These are phyloP conservation scores for Penicillium sp. DNA, from an alignment of 2,329 filamentous ascomycete genomes.

Conservation along the genomic window DNA sequence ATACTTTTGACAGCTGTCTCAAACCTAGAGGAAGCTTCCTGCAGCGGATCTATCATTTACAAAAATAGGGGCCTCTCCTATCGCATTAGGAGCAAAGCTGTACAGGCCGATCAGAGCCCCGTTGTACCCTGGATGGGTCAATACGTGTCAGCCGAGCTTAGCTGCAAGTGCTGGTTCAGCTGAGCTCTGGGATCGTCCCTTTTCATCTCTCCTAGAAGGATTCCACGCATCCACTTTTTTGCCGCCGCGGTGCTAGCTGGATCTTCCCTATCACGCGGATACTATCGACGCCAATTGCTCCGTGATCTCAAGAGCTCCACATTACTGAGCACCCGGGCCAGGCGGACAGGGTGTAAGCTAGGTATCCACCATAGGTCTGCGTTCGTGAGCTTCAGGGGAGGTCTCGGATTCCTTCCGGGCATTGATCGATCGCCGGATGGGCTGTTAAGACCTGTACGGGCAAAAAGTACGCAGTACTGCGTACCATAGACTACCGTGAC, in stretches of 20 bases:
- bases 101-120: background rate
- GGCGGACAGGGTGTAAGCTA: background rate
- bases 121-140: background rate
- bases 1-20: background rate
- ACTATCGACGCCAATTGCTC: constrained; percentile 5
- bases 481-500: background rate
- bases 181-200: background rate
- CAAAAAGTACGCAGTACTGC: background rate
- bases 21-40: background rate
- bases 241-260: constrained; percentile 11
- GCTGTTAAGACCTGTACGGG: background rate
- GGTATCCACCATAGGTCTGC: background rate
- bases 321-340: background rate
- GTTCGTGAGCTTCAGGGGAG: background rate
- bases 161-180: background rate
- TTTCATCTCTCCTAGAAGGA: constrained; percentile 1
- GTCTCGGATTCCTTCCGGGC: background rate
- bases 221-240: constrained; percentile 11
- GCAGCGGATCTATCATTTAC: background rate
- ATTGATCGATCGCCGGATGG: background rate
- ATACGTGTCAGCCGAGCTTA: background rate
- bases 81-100: background rate
- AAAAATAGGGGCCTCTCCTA: background rate
- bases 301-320: background rate
- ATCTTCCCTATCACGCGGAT: constrained; percentile 16